Conservation (phyloP, 73 alveolate genomes). For the Loxodes magnus region DNA sequence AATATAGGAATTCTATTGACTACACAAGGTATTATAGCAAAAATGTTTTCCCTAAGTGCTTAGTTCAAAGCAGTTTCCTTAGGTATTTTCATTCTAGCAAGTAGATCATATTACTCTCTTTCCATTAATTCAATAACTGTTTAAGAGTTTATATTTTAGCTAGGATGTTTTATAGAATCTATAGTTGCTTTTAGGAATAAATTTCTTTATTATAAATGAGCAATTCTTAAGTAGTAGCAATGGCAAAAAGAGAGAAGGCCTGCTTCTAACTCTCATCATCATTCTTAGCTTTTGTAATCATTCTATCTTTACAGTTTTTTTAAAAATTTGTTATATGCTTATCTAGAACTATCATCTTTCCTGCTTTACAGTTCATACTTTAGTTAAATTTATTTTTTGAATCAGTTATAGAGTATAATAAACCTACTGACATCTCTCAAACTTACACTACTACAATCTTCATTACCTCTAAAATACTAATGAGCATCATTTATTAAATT, state of each 20-base stretch:
- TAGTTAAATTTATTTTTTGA: too few relatives aligned
- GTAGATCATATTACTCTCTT: slow-evolving; percentile 36
- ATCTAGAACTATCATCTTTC: too few relatives aligned
- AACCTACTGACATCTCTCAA: too few relatives aligned
- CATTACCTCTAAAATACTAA: too few relatives aligned
- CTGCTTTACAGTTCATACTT: too few relatives aligned
- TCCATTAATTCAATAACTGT: slow-evolving; percentile 18
- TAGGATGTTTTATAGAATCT: not conserved
- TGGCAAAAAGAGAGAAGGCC: slow-evolving; percentile 26
- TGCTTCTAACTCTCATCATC: too few relatives aligned
- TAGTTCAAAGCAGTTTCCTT: slow-evolving; percentile 30
- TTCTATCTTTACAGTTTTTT: too few relatives aligned
- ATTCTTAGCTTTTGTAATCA: too few relatives aligned
- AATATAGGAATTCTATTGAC: slow-evolving; percentile 37
- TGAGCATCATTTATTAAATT: too few relatives aligned
- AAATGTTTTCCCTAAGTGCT: slow-evolving; percentile 42
- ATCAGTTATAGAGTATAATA: too few relatives aligned
- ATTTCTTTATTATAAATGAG: slow-evolving; percentile 14
- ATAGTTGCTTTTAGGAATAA: slow-evolving; percentile 8
- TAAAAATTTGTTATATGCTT: too few relatives aligned
- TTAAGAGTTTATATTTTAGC: slow-evolving; percentile 9
- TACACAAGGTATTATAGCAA: slow-evolving; percentile 33
- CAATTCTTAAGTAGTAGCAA: slow-evolving; percentile 42
- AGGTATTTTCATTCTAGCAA: slow-evolving; percentile 19
- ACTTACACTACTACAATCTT: too few relatives aligned